These are phyloP conservation scores for Globisporangium carolinianum DNA, from an alignment of 352 stramenopile genomes.

Conservation along the genomic window DNA sequence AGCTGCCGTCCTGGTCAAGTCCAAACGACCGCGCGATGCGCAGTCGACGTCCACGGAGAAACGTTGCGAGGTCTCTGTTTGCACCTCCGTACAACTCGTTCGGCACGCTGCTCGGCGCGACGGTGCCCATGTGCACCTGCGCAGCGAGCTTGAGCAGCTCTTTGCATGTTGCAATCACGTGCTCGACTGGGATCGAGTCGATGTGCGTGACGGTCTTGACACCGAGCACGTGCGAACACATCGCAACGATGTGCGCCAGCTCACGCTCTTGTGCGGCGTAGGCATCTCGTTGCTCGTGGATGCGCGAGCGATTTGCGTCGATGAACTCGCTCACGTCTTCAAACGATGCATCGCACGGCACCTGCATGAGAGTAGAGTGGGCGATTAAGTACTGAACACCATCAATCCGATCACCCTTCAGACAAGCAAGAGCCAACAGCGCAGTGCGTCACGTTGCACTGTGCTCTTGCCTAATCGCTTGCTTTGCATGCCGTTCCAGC, in stretches of 20 bases:
- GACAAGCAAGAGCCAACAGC: too few species aligned
- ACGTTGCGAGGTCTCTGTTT: conserved; percentile 9
- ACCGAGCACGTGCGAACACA: conserved; percentile 28
- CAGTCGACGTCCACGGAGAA: conserved; percentile 21
- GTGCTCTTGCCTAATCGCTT: background rate
- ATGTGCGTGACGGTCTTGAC: conserved; percentile 24
- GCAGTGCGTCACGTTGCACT: background rate
- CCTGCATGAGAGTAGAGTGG: background rate
- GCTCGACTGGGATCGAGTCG: conserved; percentile 24
- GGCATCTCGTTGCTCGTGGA: conserved; percentile 18
- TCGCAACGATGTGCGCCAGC: conserved; percentile 25
- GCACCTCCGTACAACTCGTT: conserved; percentile 10
- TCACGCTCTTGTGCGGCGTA: conserved; percentile 25
- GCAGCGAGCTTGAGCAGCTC: conserved; percentile 27
- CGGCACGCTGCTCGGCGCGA: conserved; percentile 7
- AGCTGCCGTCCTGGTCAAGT: conserved; percentile 31
- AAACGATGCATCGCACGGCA: conserved; percentile 21
- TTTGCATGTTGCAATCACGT: conserved; percentile 25
- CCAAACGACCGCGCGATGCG: conserved; percentile 30
- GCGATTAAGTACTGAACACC: background rate
- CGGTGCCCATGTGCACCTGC: conserved; percentile 12
- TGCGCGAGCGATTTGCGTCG: conserved; percentile 15
- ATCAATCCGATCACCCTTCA: too few species aligned
- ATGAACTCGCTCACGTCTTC: conserved; percentile 21
- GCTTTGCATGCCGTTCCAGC: too few species aligned